phyloP scores from a whole-genome alignment of 768 basidiomycete species.

The Lentinula detonsa region DNA sequence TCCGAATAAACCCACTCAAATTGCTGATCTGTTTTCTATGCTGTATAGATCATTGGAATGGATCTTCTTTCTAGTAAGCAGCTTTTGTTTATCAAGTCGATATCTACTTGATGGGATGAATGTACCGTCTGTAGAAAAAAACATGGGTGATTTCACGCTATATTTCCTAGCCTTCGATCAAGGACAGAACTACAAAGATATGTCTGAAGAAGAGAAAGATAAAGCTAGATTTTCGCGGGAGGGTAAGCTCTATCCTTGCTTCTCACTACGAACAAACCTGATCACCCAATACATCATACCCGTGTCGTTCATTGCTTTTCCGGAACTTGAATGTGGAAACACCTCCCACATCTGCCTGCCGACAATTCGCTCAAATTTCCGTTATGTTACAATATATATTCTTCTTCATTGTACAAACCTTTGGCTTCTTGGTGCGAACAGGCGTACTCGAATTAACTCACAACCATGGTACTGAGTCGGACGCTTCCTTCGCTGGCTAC shows the following conservation, averaged over 20 bases:
- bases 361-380: not conserved
- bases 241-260: slow-evolving; percentile 36
- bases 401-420: not conserved
- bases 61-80: slow-evolving; percentile 54
- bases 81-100: not conserved
- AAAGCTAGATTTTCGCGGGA: slow-evolving; percentile 53
- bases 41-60: slow-evolving; percentile 61
- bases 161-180: slow-evolving; percentile 85
- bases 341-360: not conserved
- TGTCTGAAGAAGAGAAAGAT: slow-evolving; percentile 48
- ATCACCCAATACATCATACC: not conserved
- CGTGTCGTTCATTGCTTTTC: too few relatives aligned
- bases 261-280: not conserved
- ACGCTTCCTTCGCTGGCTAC: slow-evolving; percentile 76
- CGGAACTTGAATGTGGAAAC: not conserved
- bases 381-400: not conserved
- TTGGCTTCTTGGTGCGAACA: slow-evolving; percentile 16
- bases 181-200: slow-evolving; percentile 32
- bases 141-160: slow-evolving; percentile 61
- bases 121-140: slow-evolving; percentile 33
- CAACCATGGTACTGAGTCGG: slow-evolving; percentile 87
- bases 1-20: slow-evolving; percentile 4
- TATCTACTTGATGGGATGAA: not conserved
- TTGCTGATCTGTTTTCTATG: not conserved
- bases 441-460: slow-evolving; percentile 81